phyloP scores from a whole-genome alignment of 805 yeast species.

The Candida coquimbonensis region DNA sequence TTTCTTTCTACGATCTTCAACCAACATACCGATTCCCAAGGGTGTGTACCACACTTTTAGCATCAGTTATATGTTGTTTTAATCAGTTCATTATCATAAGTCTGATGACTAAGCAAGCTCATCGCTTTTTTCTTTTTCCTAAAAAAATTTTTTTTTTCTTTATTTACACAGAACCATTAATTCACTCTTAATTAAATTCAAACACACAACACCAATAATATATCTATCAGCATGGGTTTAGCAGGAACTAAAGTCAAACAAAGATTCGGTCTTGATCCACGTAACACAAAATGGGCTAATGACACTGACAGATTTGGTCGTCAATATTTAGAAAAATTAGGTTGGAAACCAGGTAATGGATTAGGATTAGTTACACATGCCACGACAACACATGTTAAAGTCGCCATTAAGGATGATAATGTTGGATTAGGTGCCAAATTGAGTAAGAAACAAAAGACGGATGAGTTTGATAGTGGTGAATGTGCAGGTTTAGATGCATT shows the following conservation, averaged over 20 bases:
- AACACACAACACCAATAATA: too few species aligned
- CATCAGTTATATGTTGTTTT: too few species aligned
- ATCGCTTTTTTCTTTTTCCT: constrained; percentile 4
- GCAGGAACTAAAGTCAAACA: constrained; percentile 78
- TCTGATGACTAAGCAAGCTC: background rate
- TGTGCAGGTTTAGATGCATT: constrained; percentile 90
- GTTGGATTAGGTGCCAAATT: constrained; percentile 86
- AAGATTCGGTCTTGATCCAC: constrained; percentile 85
- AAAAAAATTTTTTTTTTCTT: background rate
- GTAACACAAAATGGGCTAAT: constrained; percentile 93
- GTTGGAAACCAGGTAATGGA: constrained; percentile 92
- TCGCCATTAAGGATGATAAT: constrained; percentile 72
- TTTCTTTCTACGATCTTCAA: too few species aligned
- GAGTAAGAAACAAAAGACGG: constrained; percentile 49
- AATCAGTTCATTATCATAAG: too few species aligned
- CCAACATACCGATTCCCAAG: too few species aligned
- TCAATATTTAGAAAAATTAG: constrained; percentile 69
- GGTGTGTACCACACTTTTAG: too few species aligned
- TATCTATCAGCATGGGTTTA: constrained; percentile 50
- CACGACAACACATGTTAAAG: constrained; percentile 75
- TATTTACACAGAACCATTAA: background rate
- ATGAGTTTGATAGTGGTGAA: constrained; percentile 72
- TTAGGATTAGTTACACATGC: constrained; percentile 67
- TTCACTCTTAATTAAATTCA: too few species aligned
- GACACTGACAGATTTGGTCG: constrained; percentile 82